Base-by-base conservation (phyloP, 495 filamentous ascomycete species). In the Penicillium odoratum region DNA sequence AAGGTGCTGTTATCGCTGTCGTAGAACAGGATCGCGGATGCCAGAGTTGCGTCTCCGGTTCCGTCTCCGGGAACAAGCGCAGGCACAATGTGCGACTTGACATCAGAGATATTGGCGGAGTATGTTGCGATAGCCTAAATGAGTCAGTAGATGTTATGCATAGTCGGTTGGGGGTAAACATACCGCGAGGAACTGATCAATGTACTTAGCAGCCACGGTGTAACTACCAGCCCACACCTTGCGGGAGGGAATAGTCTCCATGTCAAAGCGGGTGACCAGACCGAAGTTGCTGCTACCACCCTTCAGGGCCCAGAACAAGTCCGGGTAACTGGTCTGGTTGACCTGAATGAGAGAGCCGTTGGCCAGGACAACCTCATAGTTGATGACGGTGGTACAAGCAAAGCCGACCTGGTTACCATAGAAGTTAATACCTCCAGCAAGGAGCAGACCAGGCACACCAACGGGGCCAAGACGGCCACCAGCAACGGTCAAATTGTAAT, bases 281-380 rank as follows among this genome's bases (percentile, higher is more conserved):
- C 82, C 83, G 48, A 83, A 82, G 69, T 81, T 84, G 68, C 71
- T 78, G 52, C 69, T 72, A 8, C 82, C 83, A 11, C 81, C 82
- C 59, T 78, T 75, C 50, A 86, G 71, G 21, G 83, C 83, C 73
- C 77, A 86, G 70, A 83, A 87, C 5, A 89, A 78, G 67, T 88
- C 84, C 2, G 72, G 47, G 57, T 87, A 72, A n/a, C 72, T 62
- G 3, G 60, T 67, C 45, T 73, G 65, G 69, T 72, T 86, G 10
- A 77, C 85, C 30, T 82, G 65, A 28, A 82, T 69, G 48, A 88
- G 75, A 21, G 74, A 71, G 6, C 82, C 84, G 62, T 87, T 76
- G 18, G 84, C 79, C 7, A 84, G 81, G 2, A 87, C 84, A 5
- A 89, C 80, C 70, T 87, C 81, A 40, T 75, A 86, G 48, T 74